Evolutionary conservation across 306 rosid species (phyloP).

Genomic region (Vigna nakashimae): DNA sequence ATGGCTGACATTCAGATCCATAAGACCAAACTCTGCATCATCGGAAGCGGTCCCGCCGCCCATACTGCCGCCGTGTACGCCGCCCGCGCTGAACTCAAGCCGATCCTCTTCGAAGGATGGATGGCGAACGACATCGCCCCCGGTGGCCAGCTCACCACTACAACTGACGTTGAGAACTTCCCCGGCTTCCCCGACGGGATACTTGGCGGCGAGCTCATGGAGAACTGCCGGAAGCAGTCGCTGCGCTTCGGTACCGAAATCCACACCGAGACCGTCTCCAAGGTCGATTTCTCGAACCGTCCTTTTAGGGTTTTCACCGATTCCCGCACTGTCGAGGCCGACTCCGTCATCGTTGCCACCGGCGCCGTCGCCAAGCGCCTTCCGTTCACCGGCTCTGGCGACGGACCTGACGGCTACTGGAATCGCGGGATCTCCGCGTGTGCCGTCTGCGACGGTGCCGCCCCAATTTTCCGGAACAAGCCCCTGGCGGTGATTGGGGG

Average conservation of each 20-base stretch:
- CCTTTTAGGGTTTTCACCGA: slow-evolving; percentile 76
- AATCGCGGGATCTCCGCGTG: slow-evolving; percentile 86
- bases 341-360: slow-evolving; percentile 76
- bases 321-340: slow-evolving; percentile 55
- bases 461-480: slow-evolving; percentile 74
- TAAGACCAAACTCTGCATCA: slow-evolving; percentile 76
- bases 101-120: slow-evolving; percentile 87
- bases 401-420: slow-evolving; percentile 74
- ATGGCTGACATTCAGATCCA: slow-evolving; percentile 54
- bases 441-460: slow-evolving; percentile 92
- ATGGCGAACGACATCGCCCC: slow-evolving; percentile 91
- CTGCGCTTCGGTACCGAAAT: slow-evolving; percentile 77
- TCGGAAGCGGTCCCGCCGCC: slow-evolving; percentile 90
- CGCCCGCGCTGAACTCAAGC: slow-evolving; percentile 85
- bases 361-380: slow-evolving; percentile 86
- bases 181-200: slow-evolving; percentile 85
- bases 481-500: slow-evolving; percentile 86
- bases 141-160: slow-evolving; percentile 91
- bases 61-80: slow-evolving; percentile 90
- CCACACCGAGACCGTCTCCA: slow-evolving; percentile 73
- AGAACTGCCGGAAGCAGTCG: slow-evolving; percentile 70
- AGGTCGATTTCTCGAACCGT: slow-evolving; percentile 69
- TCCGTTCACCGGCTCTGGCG: slow-evolving; percentile 65
- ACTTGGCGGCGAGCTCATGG: slow-evolving; percentile 79
- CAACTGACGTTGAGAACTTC: slow-evolving; percentile 89